Evolutionary conservation across 495 filamentous ascomycete species (phyloP), one percentile per base, ranked within the genome.

Genomic region (Durotheca rogersii): DNA sequence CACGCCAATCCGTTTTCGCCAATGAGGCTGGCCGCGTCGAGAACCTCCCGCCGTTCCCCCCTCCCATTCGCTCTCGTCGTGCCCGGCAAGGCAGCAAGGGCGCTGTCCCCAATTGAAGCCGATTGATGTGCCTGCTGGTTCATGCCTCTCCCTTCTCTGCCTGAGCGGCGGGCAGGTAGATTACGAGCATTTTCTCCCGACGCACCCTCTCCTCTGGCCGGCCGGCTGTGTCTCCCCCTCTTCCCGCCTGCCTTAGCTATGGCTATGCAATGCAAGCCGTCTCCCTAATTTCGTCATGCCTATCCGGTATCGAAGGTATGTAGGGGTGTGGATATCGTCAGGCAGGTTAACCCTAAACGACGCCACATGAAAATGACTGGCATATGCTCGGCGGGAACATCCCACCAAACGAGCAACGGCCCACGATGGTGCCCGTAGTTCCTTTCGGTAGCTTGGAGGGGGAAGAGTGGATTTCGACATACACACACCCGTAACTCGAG

Each of bases 331-430:
- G 48, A 45, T 45, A 59, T 59, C 56, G 53, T 49, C 36, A 39
- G 44, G 34, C 30, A 27, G 23, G 23, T n/a, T 27, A 46, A 53
- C 46, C 50, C 56, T 50, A 44, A 41, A 45, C 12, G 39, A 59
- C 50, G 50, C 56, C 56, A 54, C 56, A 47, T 19, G 37, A 23
- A 9, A 33, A 59, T 59, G 56, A 59, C 56, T 53, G 56, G 56
- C 56, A 59, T 59, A 59, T 59, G 56, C 56, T 46, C 6, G 35
- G 31, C 45, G 50, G 45, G 50, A 50, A 36, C 56, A 41, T 59
- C 45, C n/a, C 56, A 59, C 56, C 41, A 45, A 49, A 37, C 47
- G 39, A 10, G 23, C 23, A 25, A 49, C 52, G 52, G 39, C 33
- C 43, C 39, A 33, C n/a, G 37, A 49, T 58, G 33, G 55, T 49